Evolutionary conservation across 2,329 filamentous ascomycete species (phyloP), one percentile per base, ranked within the genome.

Genomic region (Cordyceps cateniannulata): DNA sequence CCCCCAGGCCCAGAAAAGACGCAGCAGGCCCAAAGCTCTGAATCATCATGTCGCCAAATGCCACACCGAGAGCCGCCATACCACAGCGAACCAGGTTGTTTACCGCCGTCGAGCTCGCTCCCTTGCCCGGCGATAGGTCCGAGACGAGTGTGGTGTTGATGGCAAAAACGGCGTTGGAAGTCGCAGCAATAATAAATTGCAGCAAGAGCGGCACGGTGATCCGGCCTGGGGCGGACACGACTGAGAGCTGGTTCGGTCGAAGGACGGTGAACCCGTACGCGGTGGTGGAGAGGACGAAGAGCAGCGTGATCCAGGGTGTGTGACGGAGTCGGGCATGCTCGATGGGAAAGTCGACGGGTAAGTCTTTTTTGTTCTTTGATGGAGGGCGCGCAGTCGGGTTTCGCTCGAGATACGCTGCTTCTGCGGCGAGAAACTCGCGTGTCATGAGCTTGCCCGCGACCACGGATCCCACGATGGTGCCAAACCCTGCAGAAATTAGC

Each of bases 1-100:
- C 24, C 10, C 32, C 58, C 24, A 63, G n/a, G 7, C 51, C 52
- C 16, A 63, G 16, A 22, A 63, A 63, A 5, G 62, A 54, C 8
- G 58, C 58, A 0, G 48, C 58, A 4, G 62, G 29, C 16, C 57
- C 50, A 27, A 53, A 53, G 5, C 3, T 40, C 0, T 16, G 32
- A 12, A 53, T 3, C 50, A 53, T 10, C 1, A 53, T 5, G 50
- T 42, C 50, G 9, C 50, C 50, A 20, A 25, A 20, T 5, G 50
- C 50, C 12, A 53, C 50, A 6, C 50, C 50, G 5, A 53, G 32
- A 3, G 50, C 50, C 20, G 9, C 50, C 50, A 53, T 53, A 3
- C 50, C 35, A 32, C 50, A 53, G 12, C 50, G 50, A 6, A 53
- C 9, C 50, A 53, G 9, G n/a, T 53, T 53, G 7, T 53, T 53